Evolutionary conservation across 352 stramenopile species (phyloP), one percentile per base, ranked within the genome.

Genomic region (Pythium grandisporangium): DNA sequence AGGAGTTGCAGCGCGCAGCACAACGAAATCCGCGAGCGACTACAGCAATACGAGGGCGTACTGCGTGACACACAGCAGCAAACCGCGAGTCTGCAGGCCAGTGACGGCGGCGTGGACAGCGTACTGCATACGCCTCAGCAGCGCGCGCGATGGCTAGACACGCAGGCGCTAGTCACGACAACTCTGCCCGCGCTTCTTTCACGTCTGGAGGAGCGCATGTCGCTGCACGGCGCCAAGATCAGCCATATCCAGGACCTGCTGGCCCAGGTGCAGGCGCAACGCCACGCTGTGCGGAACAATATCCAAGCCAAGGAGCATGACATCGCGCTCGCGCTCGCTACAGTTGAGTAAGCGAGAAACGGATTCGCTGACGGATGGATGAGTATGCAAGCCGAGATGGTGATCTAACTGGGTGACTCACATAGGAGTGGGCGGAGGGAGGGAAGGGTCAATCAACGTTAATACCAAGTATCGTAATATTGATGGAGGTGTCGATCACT

Each of bases 171-270:
- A 67, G 67, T 88, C 24, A 42, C 63, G 11, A 39, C 45, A 5
- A 61, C 69, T 12, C 44, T 88, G 2, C 75, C 75, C 0, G 55
- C 80, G 45, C 54, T 84, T 1, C 49, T 88, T 11, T 37, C 32
- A 14, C 56, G 58, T 6, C 52, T 88, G 10, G 66, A 84, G 49
- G 60, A 84, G 19, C 78, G 63, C 32, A 84, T 88, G n/a, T 64
- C 76, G 30, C 24, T 68, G 20, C 82, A 88, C 49, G 74, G 61
- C 35, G 56, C 46, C 13, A 84, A 81, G 42, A 70, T 77, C 24
- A 64, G 63, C 17, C 48, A 65, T n/a, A 66, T 88, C 24, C 62
- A 77, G 14, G 52, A 77, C n/a, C 62, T 68, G 22, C 61, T 84
- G 43, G 67, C 82, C 16, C 39, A 69, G 23, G 58, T 88, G 5